Evolutionary conservation across 2,329 filamentous ascomycete genomes (phyloP).

Genomic region (Fusarium graminum): DNA sequence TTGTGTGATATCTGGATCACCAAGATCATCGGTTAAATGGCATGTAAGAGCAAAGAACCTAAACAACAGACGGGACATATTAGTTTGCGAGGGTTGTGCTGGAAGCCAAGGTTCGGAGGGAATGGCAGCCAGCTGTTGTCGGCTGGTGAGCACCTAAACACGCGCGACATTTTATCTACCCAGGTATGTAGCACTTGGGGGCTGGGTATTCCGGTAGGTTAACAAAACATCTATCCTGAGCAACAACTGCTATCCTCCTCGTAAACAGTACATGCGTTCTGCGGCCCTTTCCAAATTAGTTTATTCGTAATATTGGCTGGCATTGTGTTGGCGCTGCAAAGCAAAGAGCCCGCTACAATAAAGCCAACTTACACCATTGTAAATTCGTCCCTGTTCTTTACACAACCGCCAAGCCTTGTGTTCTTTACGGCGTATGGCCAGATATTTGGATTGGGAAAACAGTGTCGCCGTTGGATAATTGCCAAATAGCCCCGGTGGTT

Average conservation of each 20-base stretch:
- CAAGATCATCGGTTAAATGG: neutral
- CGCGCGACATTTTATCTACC: neutral
- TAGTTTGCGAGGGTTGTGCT: neutral
- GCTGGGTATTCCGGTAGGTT: too few relatives aligned
- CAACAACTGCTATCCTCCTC: neutral
- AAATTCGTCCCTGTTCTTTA: neutral
- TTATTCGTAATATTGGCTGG: neutral
- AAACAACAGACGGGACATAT: neutral
- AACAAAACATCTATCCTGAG: too few relatives aligned
- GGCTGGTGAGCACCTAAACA: slow-evolving; percentile 8
- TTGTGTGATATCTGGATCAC: neutral
- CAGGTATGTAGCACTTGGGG: too few relatives aligned
- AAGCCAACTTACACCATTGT: neutral
- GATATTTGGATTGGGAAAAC: neutral
- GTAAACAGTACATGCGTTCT: neutral
- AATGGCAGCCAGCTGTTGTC: slow-evolving; percentile 29
- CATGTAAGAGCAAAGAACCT: neutral
- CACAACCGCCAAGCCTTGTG: neutral
- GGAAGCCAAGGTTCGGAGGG: neutral
- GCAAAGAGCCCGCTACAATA: neutral
- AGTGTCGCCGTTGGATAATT: neutral
- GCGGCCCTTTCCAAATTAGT: neutral
- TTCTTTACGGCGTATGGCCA: neutral
- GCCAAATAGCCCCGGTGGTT: neutral
- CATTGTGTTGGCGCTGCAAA: neutral